A percentile compares a stretch with the other conserved stretches of the same genome.
Conservation (phyloP, 2,329 filamentous ascomycete genomes). For the Phaeoacremonium minimum region DNA sequence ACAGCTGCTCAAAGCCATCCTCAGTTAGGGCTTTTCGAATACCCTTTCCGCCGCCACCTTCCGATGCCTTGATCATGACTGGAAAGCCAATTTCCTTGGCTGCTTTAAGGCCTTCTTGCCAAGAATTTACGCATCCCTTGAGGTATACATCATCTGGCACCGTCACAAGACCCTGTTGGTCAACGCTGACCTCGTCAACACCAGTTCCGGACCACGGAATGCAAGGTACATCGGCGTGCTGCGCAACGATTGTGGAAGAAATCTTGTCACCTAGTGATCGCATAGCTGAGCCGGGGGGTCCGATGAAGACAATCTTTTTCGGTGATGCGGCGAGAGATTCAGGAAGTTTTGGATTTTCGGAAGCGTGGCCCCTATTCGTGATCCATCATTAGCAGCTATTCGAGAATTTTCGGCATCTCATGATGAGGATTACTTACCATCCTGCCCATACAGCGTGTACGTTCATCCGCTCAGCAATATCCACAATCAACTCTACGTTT, state of each 20-base stretch:
- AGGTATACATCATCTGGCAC: conserved; percentile 81
- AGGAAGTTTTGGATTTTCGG: conserved; percentile 95
- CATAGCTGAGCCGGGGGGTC: conserved; percentile 96
- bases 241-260: conserved; percentile 97
- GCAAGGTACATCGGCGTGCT: conserved; percentile 92
- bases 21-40: conserved; percentile 91
- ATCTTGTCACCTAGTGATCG: conserved; percentile 99
- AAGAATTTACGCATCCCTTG: conserved; percentile 85
- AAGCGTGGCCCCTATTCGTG: conserved; percentile 78
- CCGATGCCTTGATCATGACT: conserved; percentile 99
- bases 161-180: conserved; percentile 83
- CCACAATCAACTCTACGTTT: conserved; percentile 98
- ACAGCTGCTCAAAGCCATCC: conserved; percentile 78
- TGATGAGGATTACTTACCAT: conserved; percentile 57
- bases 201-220: conserved; percentile 99
- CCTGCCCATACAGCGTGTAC: conserved; percentile 99
- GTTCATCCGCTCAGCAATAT: conserved; percentile 96
- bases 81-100: conserved; percentile 94
- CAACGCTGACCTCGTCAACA: conserved; percentile 75
- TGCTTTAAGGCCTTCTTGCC: conserved; percentile 82
- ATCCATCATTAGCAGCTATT: conserved; percentile 3
- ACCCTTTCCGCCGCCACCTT: conserved; percentile 98
- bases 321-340: conserved; percentile 93
- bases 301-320: conserved; percentile 99
- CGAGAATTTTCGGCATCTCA: conserved; percentile 1